A percentile compares a stretch with the other conserved stretches of the same genome.
Evolutionary conservation across 2,329 filamentous ascomycete genomes (phyloP).

Genomic region (Aureobasidium melanogenum): DNA sequence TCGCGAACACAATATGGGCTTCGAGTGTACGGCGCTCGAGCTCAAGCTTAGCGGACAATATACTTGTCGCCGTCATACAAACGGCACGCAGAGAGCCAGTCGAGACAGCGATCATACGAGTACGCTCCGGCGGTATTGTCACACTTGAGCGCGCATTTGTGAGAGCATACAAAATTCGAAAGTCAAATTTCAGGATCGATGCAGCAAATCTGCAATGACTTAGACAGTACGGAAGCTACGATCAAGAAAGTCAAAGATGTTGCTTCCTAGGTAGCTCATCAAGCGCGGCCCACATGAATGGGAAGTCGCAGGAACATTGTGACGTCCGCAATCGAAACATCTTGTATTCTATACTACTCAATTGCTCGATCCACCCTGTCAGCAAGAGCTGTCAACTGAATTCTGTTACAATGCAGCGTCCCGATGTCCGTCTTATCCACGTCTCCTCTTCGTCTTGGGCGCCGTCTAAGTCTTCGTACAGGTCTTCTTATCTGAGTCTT

Average conservation of each 20-base stretch:
- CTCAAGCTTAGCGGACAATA: too few relatives aligned
- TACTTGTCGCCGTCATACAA: not conserved
- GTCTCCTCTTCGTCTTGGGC: too few relatives aligned
- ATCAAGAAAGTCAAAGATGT: not conserved
- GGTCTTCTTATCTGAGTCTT: not conserved
- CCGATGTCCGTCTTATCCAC: too few relatives aligned
- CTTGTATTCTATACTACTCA: accelerated
- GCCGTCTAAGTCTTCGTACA: too few relatives aligned
- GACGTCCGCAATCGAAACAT: not conserved
- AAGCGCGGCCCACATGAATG: not conserved
- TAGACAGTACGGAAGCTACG: not conserved
- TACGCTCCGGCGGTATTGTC: not conserved
- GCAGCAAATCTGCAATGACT: not conserved
- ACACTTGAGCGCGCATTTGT: too few relatives aligned
- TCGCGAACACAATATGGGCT: not conserved
- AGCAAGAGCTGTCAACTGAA: not conserved
- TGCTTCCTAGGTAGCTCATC: not conserved
- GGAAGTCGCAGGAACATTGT: not conserved
- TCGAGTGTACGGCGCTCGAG: not conserved
- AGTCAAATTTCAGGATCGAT: not conserved
- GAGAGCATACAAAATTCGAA: not conserved
- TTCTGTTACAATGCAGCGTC: too few relatives aligned
- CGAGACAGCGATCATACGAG: not conserved
- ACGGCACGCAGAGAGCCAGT: not conserved
- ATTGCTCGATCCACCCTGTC: not conserved